Percentiles rank a stretch among this genome's conserved stretches.
These are phyloP conservation scores for Zopfia rhizophila DNA, from an alignment of 2,329 filamentous ascomycete species.

Conservation along the genomic window DNA sequence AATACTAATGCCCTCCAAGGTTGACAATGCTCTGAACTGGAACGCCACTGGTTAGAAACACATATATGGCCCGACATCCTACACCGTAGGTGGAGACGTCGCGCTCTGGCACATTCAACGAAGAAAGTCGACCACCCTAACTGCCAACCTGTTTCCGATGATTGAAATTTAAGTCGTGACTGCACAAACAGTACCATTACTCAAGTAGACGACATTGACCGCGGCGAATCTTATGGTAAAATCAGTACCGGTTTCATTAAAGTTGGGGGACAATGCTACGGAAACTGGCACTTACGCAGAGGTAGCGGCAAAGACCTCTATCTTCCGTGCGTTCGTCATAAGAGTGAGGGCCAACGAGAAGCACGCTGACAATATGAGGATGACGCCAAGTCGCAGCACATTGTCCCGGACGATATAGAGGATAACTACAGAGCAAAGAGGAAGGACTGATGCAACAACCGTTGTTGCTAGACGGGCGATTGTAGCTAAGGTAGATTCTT, in stretches of 20 bases:
- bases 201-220: slow-evolving; percentile 1
- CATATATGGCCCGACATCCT: no score
- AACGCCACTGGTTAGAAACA: no score
- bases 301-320: slow-evolving; percentile 2
- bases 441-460: not conserved
- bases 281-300: slow-evolving; percentile 1
- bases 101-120: no score
- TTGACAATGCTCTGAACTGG: no score
- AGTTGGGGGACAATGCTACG: not conserved
- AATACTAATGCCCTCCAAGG: no score
- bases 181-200: no score
- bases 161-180: no score
- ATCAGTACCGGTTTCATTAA: not conserved
- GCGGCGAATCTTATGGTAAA: slow-evolving; percentile 2
- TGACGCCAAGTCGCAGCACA: slow-evolving; percentile 1
- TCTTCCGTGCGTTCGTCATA: slow-evolving; percentile 2
- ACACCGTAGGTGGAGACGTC: no score
- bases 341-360: not conserved
- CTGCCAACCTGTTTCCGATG: no score
- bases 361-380: not conserved
- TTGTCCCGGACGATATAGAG: not conserved
- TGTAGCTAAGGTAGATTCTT: not conserved
- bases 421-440: slow-evolving; percentile 1
- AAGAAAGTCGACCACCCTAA: no score
- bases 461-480: not conserved